Evolutionary conservation across 1,139 yeast genomes (phyloP).

Genomic region (Torulaspora globosa): DNA sequence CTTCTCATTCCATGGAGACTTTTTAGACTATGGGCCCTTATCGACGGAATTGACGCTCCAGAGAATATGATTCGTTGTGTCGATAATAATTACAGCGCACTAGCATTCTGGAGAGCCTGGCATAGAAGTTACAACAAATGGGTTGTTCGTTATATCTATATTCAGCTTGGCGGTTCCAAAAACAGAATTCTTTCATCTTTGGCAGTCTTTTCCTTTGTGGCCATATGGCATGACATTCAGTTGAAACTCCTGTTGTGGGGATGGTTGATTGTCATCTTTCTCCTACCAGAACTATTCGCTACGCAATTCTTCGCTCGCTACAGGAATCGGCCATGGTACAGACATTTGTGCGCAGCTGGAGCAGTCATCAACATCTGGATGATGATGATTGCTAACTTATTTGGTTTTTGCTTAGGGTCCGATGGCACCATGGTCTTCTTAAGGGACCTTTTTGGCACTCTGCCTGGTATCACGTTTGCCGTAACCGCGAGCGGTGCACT

Average conservation of each 20-base stretch:
- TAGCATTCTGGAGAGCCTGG: conserved; percentile 99
- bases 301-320: conserved; percentile 44
- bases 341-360: conserved; percentile 80
- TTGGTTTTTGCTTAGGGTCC: conserved; percentile 88
- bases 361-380: conserved; percentile 90
- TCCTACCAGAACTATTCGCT: conserved; percentile 82
- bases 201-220: conserved; percentile 93
- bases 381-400: conserved; percentile 96
- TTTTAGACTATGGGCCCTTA: conserved; percentile 84
- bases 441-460: conserved; percentile 66
- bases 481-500: conserved; percentile 60
- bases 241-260: conserved; percentile 88
- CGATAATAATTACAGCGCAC: conserved; percentile 87
- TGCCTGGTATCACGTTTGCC: conserved; percentile 63
- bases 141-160: conserved; percentile 76
- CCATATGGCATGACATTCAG: conserved; percentile 97
- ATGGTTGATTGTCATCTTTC: conserved; percentile 82
- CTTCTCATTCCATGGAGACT: conserved; percentile 93
- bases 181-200: conserved; percentile 69
- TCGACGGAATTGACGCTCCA: conserved; percentile 93
- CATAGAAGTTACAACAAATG: conserved; percentile 90
- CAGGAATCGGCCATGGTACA: conserved; percentile 58
- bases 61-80: conserved; percentile 97
- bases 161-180: conserved; percentile 82
- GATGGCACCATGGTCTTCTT: conserved; percentile 74